Percentiles rank a stretch among this genome's conserved stretches.
These are phyloP conservation scores for Athelia sp. DNA, from an alignment of 1,284 basidiomycete genomes.

Conservation along the genomic window DNA sequence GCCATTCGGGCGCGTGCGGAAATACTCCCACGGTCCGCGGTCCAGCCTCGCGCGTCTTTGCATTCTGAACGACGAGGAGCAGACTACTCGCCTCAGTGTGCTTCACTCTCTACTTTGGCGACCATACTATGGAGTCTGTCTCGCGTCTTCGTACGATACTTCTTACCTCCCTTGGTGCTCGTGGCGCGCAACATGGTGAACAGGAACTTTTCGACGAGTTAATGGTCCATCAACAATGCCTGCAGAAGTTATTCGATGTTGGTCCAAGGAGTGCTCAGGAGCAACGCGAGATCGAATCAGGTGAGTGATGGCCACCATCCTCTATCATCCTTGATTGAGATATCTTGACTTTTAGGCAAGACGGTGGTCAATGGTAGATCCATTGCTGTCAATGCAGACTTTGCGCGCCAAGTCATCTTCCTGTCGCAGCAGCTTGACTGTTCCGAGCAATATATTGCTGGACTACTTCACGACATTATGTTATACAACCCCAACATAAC, in stretches of 20 bases:
- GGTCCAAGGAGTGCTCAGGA: constrained; percentile 58
- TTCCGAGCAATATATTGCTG: constrained; percentile 73
- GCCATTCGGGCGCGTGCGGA: too few species aligned
- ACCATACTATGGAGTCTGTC: constrained; percentile 37
- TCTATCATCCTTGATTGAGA: too few species aligned
- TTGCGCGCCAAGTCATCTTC: constrained; percentile 69
- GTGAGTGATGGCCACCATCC: too few species aligned
- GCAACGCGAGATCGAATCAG: constrained; percentile 67
- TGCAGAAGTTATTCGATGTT: constrained; percentile 60
- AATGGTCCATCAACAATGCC: constrained; percentile 55
- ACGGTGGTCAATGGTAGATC: constrained; percentile 52
- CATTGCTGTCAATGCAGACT: constrained; percentile 66
- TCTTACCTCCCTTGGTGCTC: constrained; percentile 31
- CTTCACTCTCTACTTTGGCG: neutral
- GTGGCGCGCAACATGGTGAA: constrained; percentile 45
- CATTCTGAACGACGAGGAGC: too few species aligned
- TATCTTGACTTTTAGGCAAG: constrained; percentile 48
- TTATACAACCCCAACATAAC: constrained; percentile 58
- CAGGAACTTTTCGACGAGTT: constrained; percentile 74
- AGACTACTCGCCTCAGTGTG: too few species aligned
- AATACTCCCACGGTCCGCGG: too few species aligned
- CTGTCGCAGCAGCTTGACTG: constrained; percentile 72
- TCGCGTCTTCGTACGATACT: constrained; percentile 36
- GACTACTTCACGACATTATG: constrained; percentile 63
- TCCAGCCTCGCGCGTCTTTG: too few species aligned